Base-by-base conservation (phyloP, 2,329 filamentous ascomycete species). In the Colletotrichum sp. region DNA sequence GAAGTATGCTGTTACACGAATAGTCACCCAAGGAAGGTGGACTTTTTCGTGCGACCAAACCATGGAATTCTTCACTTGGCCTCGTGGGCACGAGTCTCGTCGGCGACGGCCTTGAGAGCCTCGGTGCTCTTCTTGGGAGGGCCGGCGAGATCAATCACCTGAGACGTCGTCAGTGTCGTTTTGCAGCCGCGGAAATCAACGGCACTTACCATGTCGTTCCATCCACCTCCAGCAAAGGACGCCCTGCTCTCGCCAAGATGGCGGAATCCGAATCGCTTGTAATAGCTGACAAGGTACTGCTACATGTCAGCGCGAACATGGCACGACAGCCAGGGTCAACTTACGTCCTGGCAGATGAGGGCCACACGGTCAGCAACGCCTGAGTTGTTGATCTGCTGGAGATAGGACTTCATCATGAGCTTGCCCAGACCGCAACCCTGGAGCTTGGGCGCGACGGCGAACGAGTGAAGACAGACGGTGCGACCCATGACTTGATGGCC, bases 401-500 rank as follows among this genome's bases (percentile, higher is more conserved):
- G 88, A 81, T 96, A 98, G 5, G 93, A 90, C 83, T 91, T 93
- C 86, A 98, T 88, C 75, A 97, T 85, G 24, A 93, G 92, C 77
- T 90, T 92, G 18, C 94, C 96, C 4, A 98, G 87, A 2, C 95
- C 94, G 73, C 92, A 91, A 38, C 91, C 89, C 78, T 97, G 95
- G 72, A 95, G 91, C 74, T 92, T 90, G 1, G 95, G 95, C 70
- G 94, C 88, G 7, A 98, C 93, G 21, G 94, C 95, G 7, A 98
- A 88, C 1, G 94, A 96, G 84, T 98, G 96, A 65, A 98, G 86
- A 71, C 92, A 95, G 71, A 98, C 89, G 0, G 95, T 97, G 58
- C 92, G 86, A 52, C 95, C 95, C 18, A 87, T 86, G 74, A 95
- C 91, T 79, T 94, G 91, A 83, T 98, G 95, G 36, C 95, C 95